Evolutionary conservation across 176 grass and related monocot genomes (phyloP).

Genomic region (Alloteropsis semialata): DNA sequence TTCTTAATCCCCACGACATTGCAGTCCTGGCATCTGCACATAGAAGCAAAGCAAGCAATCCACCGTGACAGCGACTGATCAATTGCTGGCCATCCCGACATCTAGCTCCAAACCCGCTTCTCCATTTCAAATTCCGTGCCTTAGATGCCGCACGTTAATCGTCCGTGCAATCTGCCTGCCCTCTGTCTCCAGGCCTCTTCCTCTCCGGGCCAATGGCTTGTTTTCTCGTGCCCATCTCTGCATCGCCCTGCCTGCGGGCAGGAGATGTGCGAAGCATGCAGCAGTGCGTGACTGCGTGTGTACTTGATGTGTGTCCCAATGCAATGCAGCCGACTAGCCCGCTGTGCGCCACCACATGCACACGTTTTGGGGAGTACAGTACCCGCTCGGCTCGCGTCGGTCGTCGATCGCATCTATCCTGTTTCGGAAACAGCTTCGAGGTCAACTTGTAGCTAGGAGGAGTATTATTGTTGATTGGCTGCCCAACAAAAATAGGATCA

Average conservation of each 20-base stretch:
- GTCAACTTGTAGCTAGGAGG: background rate
- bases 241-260: background rate
- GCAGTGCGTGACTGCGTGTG: no score
- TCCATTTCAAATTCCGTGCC: background rate
- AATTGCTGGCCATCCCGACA: background rate
- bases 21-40: background rate
- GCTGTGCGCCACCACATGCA: background rate
- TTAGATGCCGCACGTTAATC: background rate
- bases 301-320: background rate
- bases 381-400: background rate
- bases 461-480: background rate
- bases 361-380: background rate
- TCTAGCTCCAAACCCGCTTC: background rate
- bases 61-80: background rate
- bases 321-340: background rate
- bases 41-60: background rate
- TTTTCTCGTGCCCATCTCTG: background rate
- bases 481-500: background rate
- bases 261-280: background rate
- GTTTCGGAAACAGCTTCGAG: slow-evolving; percentile 11
- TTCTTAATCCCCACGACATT: slow-evolving; percentile 4
- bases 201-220: background rate
- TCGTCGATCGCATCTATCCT: background rate
- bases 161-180: background rate
- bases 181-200: background rate